phyloP scores from a whole-genome alignment of 805 yeast genomes.

The Kodamaea laetipori region DNA sequence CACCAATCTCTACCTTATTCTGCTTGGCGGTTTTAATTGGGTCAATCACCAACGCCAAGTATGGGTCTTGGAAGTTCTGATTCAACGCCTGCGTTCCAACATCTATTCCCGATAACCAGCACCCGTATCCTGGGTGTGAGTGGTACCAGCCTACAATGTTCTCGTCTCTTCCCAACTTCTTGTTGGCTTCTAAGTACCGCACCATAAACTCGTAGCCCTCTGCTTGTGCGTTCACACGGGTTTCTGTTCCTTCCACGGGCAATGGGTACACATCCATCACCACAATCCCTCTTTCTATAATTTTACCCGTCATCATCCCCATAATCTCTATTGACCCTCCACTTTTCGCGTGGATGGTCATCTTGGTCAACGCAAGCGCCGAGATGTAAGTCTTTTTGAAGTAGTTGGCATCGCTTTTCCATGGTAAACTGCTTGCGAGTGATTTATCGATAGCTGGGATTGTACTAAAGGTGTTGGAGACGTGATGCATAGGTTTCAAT shows the following conservation, averaged over 20 bases:
- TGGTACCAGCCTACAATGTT: conserved; percentile 98
- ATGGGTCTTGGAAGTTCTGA: conserved; percentile 90
- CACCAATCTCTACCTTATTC: conserved; percentile 80
- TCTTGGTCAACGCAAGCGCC: conserved; percentile 69
- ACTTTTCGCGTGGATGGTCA: conserved; percentile 74
- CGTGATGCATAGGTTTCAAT: neutral
- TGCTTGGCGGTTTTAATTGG: conserved; percentile 67
- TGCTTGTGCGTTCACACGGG: conserved; percentile 89
- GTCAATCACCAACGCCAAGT: conserved; percentile 84
- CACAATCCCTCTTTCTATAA: conserved; percentile 54
- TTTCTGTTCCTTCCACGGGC: conserved; percentile 96
- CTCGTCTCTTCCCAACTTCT: conserved; percentile 49
- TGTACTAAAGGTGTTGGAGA: neutral
- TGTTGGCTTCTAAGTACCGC: conserved; percentile 62
- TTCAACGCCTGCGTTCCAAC: conserved; percentile 85
- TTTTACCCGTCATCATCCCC: conserved; percentile 91
- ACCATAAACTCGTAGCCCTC: conserved; percentile 97
- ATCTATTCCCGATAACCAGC: conserved; percentile 94
- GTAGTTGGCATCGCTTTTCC: conserved; percentile 59
- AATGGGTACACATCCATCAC: conserved; percentile 82
- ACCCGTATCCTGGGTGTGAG: conserved; percentile 98
- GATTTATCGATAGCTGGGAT: conserved; percentile 16
- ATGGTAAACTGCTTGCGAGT: conserved; percentile 40
- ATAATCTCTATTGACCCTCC: conserved; percentile 91
- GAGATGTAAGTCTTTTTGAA: conserved; percentile 67